These are phyloP conservation scores for Sclerotinia subarctica DNA, from an alignment of 2,329 filamentous ascomycete genomes.

Conservation along the genomic window DNA sequence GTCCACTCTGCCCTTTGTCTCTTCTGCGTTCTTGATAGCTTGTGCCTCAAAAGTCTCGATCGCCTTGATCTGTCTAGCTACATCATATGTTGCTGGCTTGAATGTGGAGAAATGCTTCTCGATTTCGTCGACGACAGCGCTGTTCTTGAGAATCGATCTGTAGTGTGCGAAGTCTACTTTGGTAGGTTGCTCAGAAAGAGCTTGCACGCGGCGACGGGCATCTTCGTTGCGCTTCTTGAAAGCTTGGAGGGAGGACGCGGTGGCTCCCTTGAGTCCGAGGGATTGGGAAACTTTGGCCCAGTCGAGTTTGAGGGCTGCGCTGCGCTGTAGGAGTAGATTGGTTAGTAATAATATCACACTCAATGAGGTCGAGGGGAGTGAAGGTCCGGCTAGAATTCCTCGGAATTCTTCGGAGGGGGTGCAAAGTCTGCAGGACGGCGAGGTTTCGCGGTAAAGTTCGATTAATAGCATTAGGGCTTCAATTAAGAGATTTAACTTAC, in stretches of 20 bases:
- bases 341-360: conserved; percentile 24
- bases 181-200: conserved; percentile 79
- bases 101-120: conserved; percentile 91
- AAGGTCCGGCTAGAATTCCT: conserved; percentile 3
- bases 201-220: conserved; percentile 86
- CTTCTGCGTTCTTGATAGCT: conserved; percentile 93
- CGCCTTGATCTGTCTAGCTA: conserved; percentile 90
- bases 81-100: conserved; percentile 91
- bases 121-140: conserved; percentile 91
- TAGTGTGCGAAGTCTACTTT: conserved; percentile 92
- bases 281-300: conserved; percentile 93
- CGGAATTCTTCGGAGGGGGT: conserved; percentile 22
- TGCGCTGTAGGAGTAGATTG: conserved; percentile 61
- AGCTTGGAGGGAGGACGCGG: conserved; percentile 81
- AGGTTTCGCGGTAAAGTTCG: neutral
- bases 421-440: conserved; percentile 3
- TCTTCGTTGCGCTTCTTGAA: conserved; percentile 99
- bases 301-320: conserved; percentile 98
- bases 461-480: neutral
- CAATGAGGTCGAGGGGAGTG: neutral
- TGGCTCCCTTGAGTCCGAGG: conserved; percentile 94
- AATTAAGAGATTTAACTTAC: conserved; percentile 51
- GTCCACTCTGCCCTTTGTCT: conserved; percentile 95
- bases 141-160: conserved; percentile 91
- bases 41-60: conserved; percentile 98